Evolutionary conservation across 2,329 filamentous ascomycete species (phyloP).

Genomic region (Cercospora janseana): DNA sequence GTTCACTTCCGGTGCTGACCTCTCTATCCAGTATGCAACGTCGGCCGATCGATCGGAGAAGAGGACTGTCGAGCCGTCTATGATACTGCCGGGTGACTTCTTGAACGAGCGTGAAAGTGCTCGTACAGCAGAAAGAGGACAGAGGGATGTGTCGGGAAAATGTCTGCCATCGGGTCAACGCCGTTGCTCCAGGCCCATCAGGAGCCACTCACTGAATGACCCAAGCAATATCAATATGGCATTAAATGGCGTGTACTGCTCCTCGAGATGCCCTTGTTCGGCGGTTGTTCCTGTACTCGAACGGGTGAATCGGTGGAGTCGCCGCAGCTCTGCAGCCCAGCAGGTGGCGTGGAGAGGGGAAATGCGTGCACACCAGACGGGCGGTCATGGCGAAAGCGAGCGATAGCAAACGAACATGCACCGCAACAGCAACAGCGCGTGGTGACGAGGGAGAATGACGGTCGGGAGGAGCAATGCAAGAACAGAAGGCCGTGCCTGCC

Average conservation of each 20-base stretch:
- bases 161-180: constrained; percentile 7
- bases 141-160: constrained; percentile 1
- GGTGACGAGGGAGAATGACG: too few relatives aligned
- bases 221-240: not conserved
- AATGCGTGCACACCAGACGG: constrained; percentile 12
- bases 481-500: too few relatives aligned
- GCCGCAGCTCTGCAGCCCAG: not conserved
- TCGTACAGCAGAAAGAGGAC: too few relatives aligned
- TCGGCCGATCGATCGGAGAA: too few relatives aligned
- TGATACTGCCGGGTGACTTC: too few relatives aligned
- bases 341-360: constrained; percentile 11
- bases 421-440: not conserved
- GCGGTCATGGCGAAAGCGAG: constrained; percentile 7
- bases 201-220: constrained; percentile 9
- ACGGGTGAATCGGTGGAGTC: constrained; percentile 1
- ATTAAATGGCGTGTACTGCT: not conserved
- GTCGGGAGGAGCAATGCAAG: too few relatives aligned
- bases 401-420: constrained; percentile 1
- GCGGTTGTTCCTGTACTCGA: too few relatives aligned
- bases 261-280: not conserved
- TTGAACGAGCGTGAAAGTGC: constrained; percentile 1
- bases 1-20: too few relatives aligned
- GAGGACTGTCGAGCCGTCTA: too few relatives aligned
- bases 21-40: too few relatives aligned
- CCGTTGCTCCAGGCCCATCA: too few relatives aligned